These are phyloP conservation scores for Dissophora globulifera DNA, from an alignment of 192 early-diverging fungal genomes.

Conservation along the genomic window DNA sequence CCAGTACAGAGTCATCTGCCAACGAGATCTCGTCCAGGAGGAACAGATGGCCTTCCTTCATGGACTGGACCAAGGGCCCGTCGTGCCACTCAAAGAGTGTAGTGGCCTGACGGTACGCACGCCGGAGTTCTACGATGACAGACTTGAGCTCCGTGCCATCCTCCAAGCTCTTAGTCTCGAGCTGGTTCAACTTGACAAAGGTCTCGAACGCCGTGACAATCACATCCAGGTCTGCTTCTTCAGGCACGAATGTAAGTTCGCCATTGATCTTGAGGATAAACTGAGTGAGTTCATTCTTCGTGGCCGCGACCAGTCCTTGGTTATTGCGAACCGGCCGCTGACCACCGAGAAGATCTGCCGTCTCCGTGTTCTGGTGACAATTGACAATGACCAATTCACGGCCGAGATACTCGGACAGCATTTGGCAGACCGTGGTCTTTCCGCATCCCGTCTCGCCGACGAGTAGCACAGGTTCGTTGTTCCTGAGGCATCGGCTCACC, in stretches of 20 bases:
- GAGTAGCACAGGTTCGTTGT: slow-evolving; percentile 91
- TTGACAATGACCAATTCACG: slow-evolving; percentile 88
- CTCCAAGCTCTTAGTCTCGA: slow-evolving; percentile 23
- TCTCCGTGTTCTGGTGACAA: slow-evolving; percentile 97
- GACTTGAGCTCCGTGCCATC: slow-evolving; percentile 34
- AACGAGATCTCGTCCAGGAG: slow-evolving; percentile 98
- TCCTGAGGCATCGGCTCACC: slow-evolving; percentile 79
- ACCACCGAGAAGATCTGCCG: slow-evolving; percentile 91
- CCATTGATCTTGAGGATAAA: slow-evolving; percentile 22
- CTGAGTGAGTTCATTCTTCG: slow-evolving; percentile 56
- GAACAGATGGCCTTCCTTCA: slow-evolving; percentile 89
- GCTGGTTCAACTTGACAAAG: slow-evolving; percentile 28
- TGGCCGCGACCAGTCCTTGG: slow-evolving; percentile 60
- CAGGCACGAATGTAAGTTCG: slow-evolving; percentile 25
- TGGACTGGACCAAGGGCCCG: slow-evolving; percentile 91
- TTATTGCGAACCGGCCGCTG: slow-evolving; percentile 91
- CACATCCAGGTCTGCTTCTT: slow-evolving; percentile 41
- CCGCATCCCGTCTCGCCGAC: slow-evolving; percentile 99
- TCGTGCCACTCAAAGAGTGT: slow-evolving; percentile 97
- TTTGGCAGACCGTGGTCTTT: slow-evolving; percentile 97
- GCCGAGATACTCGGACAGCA: slow-evolving; percentile 76
- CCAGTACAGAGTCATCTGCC: slow-evolving; percentile 97
- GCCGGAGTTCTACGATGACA: slow-evolving; percentile 29
- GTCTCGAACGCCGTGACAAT: slow-evolving; percentile 45
- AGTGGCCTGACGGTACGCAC: slow-evolving; percentile 54